Evolutionary conservation across 192 early-diverging fungal genomes (phyloP).

Genomic region (Entophlyctis helioformis): DNA sequence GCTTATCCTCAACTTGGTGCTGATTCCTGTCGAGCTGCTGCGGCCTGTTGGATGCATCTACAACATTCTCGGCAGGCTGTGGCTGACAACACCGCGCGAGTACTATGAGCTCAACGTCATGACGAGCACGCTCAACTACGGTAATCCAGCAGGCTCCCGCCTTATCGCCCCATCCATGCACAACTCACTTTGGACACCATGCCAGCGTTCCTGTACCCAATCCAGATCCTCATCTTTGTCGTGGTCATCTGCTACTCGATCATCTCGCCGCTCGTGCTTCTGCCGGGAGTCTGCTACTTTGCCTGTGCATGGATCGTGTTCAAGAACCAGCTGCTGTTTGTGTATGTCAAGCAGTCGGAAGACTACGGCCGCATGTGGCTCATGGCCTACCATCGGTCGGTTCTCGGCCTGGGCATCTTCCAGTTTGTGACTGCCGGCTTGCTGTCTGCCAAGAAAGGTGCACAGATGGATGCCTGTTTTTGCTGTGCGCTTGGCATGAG

Average conservation of each 20-base stretch:
- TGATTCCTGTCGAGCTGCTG: constrained; percentile 27
- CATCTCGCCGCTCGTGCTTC: constrained; percentile 31
- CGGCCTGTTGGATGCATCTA: constrained; percentile 24
- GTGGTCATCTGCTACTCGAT: constrained; percentile 22
- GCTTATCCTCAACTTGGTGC: constrained; percentile 25
- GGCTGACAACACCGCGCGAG: constrained; percentile 30
- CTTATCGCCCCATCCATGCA: neutral
- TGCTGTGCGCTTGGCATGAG: no score
- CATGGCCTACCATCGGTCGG: constrained; percentile 25
- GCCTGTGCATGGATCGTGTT: constrained; percentile 27
- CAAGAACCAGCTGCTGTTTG: constrained; percentile 38
- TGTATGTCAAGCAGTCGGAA: constrained; percentile 41
- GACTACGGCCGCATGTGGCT: constrained; percentile 31
- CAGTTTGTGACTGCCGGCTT: constrained; percentile 26
- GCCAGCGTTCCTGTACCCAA: constrained; percentile 27
- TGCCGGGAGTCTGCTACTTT: constrained; percentile 34
- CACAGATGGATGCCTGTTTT: no score
- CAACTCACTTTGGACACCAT: neutral
- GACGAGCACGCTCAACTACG: constrained; percentile 31
- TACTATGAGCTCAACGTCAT: constrained; percentile 21
- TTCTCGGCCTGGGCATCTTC: constrained; percentile 26
- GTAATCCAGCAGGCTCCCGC: constrained; percentile 3
- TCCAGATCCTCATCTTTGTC: constrained; percentile 28
- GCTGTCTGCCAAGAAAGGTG: constrained; percentile 15
- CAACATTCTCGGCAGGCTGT: constrained; percentile 8